phyloP scores from a whole-genome alignment of 352 stramenopile genomes.

The Pythium brassicae region DNA sequence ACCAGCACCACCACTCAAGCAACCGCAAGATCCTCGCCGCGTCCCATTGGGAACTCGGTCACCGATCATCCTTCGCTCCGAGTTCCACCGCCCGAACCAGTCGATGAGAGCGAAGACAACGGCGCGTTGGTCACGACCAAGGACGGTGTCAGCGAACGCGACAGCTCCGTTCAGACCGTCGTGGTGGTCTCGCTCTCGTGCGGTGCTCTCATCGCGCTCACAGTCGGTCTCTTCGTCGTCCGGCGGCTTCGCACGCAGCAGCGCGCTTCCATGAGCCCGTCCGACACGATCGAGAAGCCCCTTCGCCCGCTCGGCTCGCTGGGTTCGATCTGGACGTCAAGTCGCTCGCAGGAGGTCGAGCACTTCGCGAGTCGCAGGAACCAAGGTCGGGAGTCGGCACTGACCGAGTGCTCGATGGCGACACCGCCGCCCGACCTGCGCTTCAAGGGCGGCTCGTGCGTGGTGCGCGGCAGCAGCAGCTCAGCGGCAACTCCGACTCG shows the following conservation, averaged over 20 bases:
- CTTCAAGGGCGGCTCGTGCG: not conserved
- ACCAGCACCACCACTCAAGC: not conserved
- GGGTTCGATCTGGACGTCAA: constrained; percentile 5
- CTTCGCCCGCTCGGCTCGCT: constrained; percentile 1
- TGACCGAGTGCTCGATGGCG: constrained; percentile 6
- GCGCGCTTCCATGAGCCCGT: not conserved
- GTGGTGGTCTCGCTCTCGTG: constrained; percentile 16
- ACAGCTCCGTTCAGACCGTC: constrained; percentile 1
- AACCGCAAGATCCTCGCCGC: not conserved
- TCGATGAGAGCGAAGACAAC: constrained; percentile 4
- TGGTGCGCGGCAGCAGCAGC: not conserved
- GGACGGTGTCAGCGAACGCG: not conserved
- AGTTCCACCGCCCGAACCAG: not conserved
- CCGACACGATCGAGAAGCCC: constrained; percentile 9
- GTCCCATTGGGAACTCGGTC: not conserved
- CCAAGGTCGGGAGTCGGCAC: not conserved
- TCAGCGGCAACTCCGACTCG: not conserved
- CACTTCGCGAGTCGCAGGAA: constrained; percentile 1
- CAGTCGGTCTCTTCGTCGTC: constrained; percentile 9
- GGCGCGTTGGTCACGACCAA: constrained; percentile 4
- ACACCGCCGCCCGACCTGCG: constrained; percentile 6
- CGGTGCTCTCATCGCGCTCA: constrained; percentile 4
- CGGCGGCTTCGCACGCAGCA: constrained; percentile 5
- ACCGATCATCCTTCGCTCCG: not conserved
- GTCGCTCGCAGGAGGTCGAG: constrained; percentile 2